Evolutionary conservation across 75 land plant genomes (phyloP), one percentile per base, ranked within the genome.

Genomic region (Gnetum montanum): DNA sequence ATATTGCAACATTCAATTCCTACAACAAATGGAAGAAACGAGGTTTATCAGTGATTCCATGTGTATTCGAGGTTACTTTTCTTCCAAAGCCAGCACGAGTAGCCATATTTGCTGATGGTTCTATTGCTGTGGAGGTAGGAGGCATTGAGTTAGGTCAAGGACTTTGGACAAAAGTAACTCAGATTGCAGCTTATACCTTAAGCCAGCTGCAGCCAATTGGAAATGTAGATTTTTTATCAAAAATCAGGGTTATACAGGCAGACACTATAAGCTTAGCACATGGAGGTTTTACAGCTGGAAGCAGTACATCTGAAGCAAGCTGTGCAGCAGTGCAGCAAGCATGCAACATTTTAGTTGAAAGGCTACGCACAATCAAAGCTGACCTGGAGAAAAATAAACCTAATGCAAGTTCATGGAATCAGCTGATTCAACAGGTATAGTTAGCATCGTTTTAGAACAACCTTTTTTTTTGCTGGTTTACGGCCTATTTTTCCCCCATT

Each of bases 71-170:
- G 28, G 80, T 79, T 16, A 29, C 6, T 0, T 6, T 70, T 36
- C 35, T 40, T 23, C 43, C 83, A 13, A 84, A 58, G 25, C 87
- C 90, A 16, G 95, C 86, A 38, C 81, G 76, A 68, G 95, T 88
- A 12, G 71, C 79, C 69, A 79, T 92, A 26, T 77, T 88, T 48
- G 25, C 29, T 27, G 97, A 92, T 72, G 89, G 86, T 0, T 88
- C 97, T 15, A 43, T 88, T 74, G 83, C 72, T 57, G 83, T 92
- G 54, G 97, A 88, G 71, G 89, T 82, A 54, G 85, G 95, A 19
- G 97, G 97, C 6, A 74, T 88, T 31, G 94, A 92, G 57, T 15
- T 92, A n/a, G 97, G 97, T 1, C 97, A 92, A 60, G 97, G 97
- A 34, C 77, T 92, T 0, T 84, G 83, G 79, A 92, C 97, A 6